phyloP scores from a whole-genome alignment of 331 rosid genomes.

The Acacia pycnantha region DNA sequence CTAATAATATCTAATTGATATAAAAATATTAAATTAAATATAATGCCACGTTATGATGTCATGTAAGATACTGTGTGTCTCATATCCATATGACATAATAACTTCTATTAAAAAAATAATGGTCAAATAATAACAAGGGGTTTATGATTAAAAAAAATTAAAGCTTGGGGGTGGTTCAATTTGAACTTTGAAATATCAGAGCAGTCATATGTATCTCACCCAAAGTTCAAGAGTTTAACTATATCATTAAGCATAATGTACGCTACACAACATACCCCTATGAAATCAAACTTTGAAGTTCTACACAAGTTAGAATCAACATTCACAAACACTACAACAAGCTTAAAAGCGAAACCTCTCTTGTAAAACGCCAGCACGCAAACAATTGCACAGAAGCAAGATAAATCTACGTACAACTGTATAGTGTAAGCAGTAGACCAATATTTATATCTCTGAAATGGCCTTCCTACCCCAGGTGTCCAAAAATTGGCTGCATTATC shows the following conservation, averaged over 20 bases:
- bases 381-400: neutral
- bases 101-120: too few relatives aligned
- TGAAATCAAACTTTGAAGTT: neutral
- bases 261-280: neutral
- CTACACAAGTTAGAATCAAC: constrained; percentile 1
- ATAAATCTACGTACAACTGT: neutral
- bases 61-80: too few relatives aligned
- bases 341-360: constrained; percentile 8
- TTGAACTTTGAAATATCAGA: too few relatives aligned
- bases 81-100: too few relatives aligned
- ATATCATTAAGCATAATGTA: neutral
- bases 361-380: neutral
- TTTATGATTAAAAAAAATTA: too few relatives aligned
- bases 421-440: neutral
- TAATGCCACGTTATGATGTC: too few relatives aligned
- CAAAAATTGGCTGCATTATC: constrained; percentile 70
- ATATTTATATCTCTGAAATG: neutral
- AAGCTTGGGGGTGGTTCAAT: too few relatives aligned
- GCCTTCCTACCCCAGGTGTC: constrained; percentile 34
- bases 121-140: too few relatives aligned
- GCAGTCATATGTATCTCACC: too few relatives aligned
- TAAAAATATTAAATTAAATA: too few relatives aligned
- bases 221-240: too few relatives aligned
- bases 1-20: too few relatives aligned
- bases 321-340: neutral